Evolutionary conservation across 1,139 yeast genomes (phyloP).

Genomic region (Sugiyamaella japonica): DNA sequence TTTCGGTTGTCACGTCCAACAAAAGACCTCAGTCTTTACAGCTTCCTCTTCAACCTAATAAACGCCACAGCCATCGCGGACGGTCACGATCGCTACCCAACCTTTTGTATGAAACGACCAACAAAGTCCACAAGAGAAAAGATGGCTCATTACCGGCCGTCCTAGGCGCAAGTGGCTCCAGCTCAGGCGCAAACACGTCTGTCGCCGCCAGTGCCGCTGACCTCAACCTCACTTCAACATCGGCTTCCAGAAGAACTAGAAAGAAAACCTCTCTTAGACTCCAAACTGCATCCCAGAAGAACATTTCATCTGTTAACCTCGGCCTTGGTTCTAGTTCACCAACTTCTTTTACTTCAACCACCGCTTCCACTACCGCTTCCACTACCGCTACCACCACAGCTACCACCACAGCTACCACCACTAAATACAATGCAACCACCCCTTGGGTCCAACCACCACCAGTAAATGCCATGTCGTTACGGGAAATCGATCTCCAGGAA

Average conservation of each 20-base stretch:
- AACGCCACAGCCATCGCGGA: slow-evolving; percentile 25
- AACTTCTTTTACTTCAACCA: slow-evolving; percentile 1
- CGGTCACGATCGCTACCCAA: slow-evolving; percentile 33
- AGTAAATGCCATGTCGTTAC: slow-evolving; percentile 75
- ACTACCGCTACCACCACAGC: background rate
- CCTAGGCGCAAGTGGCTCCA: background rate
- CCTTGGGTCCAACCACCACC: slow-evolving; percentile 62
- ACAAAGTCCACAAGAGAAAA: slow-evolving; percentile 26
- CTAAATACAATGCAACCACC: slow-evolving; percentile 22
- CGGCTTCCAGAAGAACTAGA: background rate
- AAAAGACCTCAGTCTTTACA: slow-evolving; percentile 12
- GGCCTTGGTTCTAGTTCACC: background rate
- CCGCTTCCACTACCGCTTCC: slow-evolving; percentile 5
- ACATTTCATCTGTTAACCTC: slow-evolving; percentile 14
- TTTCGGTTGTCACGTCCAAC: background rate
- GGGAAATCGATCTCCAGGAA: slow-evolving; percentile 86
- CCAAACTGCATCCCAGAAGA: background rate
- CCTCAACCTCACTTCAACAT: background rate
- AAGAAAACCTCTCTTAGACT: background rate
- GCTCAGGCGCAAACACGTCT: background rate
- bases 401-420: slow-evolving; percentile 11
- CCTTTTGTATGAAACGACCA: slow-evolving; percentile 23
- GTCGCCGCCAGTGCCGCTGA: background rate
- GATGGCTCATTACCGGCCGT: slow-evolving; percentile 7
- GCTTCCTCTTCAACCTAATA: slow-evolving; percentile 13